Conservation (phyloP, 768 basidiomycete genomes). For the Terana coerulea region DNA sequence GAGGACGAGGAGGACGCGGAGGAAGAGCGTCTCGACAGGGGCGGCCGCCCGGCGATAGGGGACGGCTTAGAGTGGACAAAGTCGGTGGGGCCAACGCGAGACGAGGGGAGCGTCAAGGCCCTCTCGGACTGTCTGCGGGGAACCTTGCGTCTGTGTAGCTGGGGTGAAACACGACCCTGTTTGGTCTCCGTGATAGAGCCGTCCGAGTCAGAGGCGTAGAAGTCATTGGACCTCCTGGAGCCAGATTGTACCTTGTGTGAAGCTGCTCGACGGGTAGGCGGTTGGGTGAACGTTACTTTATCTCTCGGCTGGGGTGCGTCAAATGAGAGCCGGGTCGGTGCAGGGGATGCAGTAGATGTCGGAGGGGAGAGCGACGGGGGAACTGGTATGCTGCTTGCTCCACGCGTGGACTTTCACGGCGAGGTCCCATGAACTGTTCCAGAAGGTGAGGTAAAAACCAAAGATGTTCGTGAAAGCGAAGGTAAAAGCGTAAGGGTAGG, state of each 20-base stretch:
- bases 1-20: slow-evolving; percentile 25
- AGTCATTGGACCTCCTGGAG: slow-evolving; percentile 21
- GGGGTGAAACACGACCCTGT: slow-evolving; percentile 26
- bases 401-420: slow-evolving; percentile 20
- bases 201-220: slow-evolving; percentile 36
- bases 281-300: slow-evolving; percentile 24
- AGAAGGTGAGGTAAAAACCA: no score
- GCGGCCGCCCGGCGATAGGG: slow-evolving; percentile 16
- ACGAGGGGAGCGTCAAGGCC: slow-evolving; percentile 32
- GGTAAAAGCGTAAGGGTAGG: slow-evolving; percentile 11
- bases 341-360: slow-evolving; percentile 29
- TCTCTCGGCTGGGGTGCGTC: slow-evolving; percentile 24
- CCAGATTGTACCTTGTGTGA: slow-evolving; percentile 26
- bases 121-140: slow-evolving; percentile 23
- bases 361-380: slow-evolving; percentile 48
- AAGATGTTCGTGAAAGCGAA: slow-evolving; percentile 9
- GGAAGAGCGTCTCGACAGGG: slow-evolving; percentile 20
- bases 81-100: slow-evolving; percentile 26
- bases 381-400: slow-evolving; percentile 25
- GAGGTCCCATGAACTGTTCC: slow-evolving; percentile 21
- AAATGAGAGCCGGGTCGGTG: slow-evolving; percentile 36
- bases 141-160: slow-evolving; percentile 18
- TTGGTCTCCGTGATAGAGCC: slow-evolving; percentile 42
- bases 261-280: slow-evolving; percentile 18
- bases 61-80: slow-evolving; percentile 18